Base-by-base conservation (phyloP, 2,329 filamentous ascomycete genomes). In the Mycosphaerella sp. region DNA sequence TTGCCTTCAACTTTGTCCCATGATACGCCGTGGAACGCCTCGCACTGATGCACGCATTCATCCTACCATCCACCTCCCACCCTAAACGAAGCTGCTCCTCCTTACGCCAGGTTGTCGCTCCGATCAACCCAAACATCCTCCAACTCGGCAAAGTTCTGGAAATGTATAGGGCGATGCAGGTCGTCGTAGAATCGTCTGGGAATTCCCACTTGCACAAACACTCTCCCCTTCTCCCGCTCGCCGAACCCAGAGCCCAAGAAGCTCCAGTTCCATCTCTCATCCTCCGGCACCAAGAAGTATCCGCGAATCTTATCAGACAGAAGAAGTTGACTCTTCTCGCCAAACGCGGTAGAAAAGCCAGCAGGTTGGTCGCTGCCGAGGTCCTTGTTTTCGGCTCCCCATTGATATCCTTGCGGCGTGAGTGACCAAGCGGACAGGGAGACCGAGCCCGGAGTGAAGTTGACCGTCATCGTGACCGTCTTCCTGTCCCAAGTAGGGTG, bases 81-180 rank as follows among this genome's bases (percentile, higher is more conserved):
- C 13, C 30, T n/a, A 2, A 2, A n/a, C 30, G 13, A 25, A 1
- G 7, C 21, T n/a, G 10, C 30, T 34, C 30, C 21, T 30, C 14
- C 28, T 44, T 61, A 97, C 62, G 89, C 91, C 75, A 98, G 95
- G 69, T 90, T 91, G 74, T 98, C 91, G 58, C 82, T 82, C 64
- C 89, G 79, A 70, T 98, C 93, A 41, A 96, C 90, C 82, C 90
- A 95, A 37, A 95, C 87, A 71, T 98, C 91, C 73, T 98, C 93
- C 68, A 98, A 72, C 75, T 98, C 91, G 1, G 90, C 89, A 73
- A 98, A 98, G 71, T 89, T 95, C 69, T 91, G 86, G 79, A 98
- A 98, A 73, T 98, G 93, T 50, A 96, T 75, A 13, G 91, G 90
- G 21, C 93, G 82, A 71, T 98, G 94, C 63, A 89, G 79, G 63